These are phyloP conservation scores for Erigeron philadelphicus DNA, from an alignment of 140 eudicot genomes.

Conservation along the genomic window DNA sequence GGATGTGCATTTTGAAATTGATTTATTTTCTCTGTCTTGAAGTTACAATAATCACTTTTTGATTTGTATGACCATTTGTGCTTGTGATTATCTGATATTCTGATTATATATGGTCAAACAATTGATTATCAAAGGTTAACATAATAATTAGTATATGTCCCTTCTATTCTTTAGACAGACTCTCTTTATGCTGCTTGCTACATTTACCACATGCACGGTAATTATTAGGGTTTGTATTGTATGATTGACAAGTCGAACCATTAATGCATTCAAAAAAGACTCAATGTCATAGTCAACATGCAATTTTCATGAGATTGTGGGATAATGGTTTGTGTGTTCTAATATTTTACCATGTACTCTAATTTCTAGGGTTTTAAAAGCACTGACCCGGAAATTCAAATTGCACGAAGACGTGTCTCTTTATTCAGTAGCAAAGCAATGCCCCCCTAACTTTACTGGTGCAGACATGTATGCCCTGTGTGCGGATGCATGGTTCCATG, in stretches of 20 bases:
- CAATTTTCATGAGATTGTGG: background rate
- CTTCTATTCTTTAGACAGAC: background rate
- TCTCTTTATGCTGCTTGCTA: background rate
- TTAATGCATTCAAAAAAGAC: background rate
- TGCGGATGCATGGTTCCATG: constrained; percentile 99
- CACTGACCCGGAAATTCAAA: constrained; percentile 83
- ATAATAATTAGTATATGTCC: no score
- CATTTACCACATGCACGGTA: background rate
- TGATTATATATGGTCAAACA: background rate
- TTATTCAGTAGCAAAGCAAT: constrained; percentile 61
- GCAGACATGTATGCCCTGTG: constrained; percentile 99
- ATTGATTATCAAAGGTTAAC: background rate
- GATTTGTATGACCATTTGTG: background rate
- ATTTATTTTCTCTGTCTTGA: background rate
- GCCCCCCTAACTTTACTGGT: constrained; percentile 93
- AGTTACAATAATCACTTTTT: background rate
- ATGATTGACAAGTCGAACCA: background rate
- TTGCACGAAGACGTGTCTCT: constrained; percentile 85
- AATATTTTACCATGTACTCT: constrained; percentile 13
- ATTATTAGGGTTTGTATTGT: background rate
- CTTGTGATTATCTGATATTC: background rate
- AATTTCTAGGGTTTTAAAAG: constrained; percentile 68
- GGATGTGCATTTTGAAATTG: background rate
- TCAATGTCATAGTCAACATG: constrained; percentile 14
- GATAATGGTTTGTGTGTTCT: constrained; percentile 8